phyloP scores from a whole-genome alignment of 495 filamentous ascomycete species.

The Neurospora sp. region DNA sequence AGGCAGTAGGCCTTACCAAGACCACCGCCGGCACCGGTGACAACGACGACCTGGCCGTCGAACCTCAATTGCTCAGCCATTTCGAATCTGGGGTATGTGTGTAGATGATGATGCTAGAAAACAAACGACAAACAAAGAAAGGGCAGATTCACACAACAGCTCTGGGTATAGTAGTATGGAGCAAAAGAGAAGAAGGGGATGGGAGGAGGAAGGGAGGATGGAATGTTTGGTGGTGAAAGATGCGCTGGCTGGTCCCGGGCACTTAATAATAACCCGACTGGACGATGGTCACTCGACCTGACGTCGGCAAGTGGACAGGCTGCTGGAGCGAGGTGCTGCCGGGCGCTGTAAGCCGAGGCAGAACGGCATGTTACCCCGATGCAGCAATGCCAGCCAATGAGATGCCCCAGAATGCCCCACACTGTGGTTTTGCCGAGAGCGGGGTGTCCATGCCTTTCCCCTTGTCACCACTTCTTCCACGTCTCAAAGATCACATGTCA shows the following conservation, averaged over 20 bases:
- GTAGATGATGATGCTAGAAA: slow-evolving; percentile 6
- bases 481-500: neutral
- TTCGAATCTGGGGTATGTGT: slow-evolving; percentile 19
- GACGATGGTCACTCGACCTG: neutral
- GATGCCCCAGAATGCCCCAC: slow-evolving; percentile 2
- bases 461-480: neutral
- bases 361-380: neutral
- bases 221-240: neutral
- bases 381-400: neutral
- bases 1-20: slow-evolving; percentile 85
- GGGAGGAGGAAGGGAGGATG: neutral
- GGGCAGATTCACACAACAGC: neutral
- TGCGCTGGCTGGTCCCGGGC: neutral
- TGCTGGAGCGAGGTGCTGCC: slow-evolving; percentile 7
- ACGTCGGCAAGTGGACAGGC: slow-evolving; percentile 9
- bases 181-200: slow-evolving; percentile 1
- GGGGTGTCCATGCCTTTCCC: slow-evolving; percentile 2
- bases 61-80: slow-evolving; percentile 77
- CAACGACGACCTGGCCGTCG: slow-evolving; percentile 93
- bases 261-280: slow-evolving; percentile 1
- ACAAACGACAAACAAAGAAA: neutral
- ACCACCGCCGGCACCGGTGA: slow-evolving; percentile 93
- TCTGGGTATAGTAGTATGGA: slow-evolving; percentile 1
- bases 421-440: slow-evolving; percentile 15
- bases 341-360: slow-evolving; percentile 16